Conservation (phyloP, 768 basidiomycete genomes). For the Phylloporus sp. region DNA sequence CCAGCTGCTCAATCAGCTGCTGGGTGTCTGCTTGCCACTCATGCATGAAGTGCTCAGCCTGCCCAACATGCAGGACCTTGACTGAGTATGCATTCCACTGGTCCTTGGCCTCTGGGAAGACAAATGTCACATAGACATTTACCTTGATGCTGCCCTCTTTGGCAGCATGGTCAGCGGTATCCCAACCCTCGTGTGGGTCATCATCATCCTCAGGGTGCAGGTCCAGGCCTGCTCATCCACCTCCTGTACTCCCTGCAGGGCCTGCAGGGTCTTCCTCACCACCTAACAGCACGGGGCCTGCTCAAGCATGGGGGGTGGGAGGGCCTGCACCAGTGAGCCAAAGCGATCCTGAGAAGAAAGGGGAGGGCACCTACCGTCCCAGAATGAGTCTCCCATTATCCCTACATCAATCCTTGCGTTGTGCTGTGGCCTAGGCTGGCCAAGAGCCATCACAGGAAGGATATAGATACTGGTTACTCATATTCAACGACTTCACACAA, state of each 20-base stretch:
- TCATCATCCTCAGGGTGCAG: neutral
- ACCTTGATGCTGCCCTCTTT: neutral
- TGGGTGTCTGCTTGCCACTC: neutral
- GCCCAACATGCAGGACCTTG: neutral
- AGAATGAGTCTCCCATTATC: neutral
- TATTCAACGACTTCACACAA: too few relatives aligned
- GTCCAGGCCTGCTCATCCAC: too few relatives aligned
- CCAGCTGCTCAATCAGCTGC: neutral
- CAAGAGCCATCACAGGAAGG: too few relatives aligned
- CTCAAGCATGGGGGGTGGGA: too few relatives aligned
- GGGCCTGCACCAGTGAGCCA: too few relatives aligned
- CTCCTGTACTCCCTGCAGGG: too few relatives aligned
- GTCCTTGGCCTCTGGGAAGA: neutral
- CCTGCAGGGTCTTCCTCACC: too few relatives aligned
- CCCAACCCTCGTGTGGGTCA: neutral
- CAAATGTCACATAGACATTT: neutral
- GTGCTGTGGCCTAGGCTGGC: neutral
- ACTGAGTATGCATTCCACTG: neutral
- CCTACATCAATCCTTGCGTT: too few relatives aligned
- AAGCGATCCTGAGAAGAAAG: too few relatives aligned
- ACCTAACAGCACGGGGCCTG: too few relatives aligned
- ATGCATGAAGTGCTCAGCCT: neutral
- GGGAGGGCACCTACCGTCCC: too few relatives aligned
- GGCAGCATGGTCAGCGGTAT: neutral
- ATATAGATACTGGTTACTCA: too few relatives aligned